Conservation (phyloP, 2,329 filamentous ascomycete genomes). For the Macrophomina tecta region DNA sequence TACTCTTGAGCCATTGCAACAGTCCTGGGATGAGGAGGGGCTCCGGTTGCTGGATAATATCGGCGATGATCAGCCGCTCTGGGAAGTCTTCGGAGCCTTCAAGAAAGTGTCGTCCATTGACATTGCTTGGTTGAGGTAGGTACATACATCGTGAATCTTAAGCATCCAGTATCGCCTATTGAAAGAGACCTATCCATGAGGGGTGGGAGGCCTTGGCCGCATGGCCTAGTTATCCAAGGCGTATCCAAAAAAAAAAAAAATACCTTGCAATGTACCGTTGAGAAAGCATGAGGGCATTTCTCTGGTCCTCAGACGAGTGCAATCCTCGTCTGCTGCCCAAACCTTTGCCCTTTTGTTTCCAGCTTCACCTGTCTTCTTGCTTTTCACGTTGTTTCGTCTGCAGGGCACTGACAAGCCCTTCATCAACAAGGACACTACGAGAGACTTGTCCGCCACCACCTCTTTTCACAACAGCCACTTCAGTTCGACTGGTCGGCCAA, state of each 20-base stretch:
- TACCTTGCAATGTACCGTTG: background rate
- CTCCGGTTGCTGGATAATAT: background rate
- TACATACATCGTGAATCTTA: background rate
- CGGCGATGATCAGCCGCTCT: background rate
- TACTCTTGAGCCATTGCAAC: background rate
- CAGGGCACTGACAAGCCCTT: background rate
- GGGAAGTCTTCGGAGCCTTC: background rate
- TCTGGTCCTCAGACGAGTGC: background rate
- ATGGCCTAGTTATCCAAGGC: background rate
- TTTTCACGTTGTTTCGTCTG: background rate
- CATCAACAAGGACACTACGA: background rate
- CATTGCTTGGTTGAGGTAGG: slow-evolving; percentile 10
- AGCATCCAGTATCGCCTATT: background rate
- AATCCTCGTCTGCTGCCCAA: background rate
- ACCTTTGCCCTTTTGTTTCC: background rate
- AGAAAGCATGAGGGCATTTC: background rate
- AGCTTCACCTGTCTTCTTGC: background rate
- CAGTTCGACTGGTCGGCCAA: background rate
- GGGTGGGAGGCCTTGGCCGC: background rate
- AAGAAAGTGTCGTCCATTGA: slow-evolving; percentile 1
- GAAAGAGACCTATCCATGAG: background rate
- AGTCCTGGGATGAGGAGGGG: background rate
- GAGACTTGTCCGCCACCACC: slow-evolving; percentile 8
- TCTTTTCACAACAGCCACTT: slow-evolving; percentile 2
- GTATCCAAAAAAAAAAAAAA: background rate